phyloP scores from a whole-genome alignment of 169 alveolate species.

The Plasmodium ovale region DNA sequence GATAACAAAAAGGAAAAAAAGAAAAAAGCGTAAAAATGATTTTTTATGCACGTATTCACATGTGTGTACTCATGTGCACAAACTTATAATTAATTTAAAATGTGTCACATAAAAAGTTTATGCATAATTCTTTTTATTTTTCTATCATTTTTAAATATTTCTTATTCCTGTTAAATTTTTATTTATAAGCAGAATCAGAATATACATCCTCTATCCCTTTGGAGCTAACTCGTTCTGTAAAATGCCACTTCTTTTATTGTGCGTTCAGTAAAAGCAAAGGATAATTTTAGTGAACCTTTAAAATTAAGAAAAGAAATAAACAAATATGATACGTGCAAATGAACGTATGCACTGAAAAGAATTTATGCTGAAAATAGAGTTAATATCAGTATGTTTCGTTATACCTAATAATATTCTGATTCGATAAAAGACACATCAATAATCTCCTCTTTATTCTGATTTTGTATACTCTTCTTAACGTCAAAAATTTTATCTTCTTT shows the following conservation, averaged over 20 bases:
- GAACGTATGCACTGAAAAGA: background rate
- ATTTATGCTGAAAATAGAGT: background rate
- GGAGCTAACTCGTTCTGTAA: background rate
- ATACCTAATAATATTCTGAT: background rate
- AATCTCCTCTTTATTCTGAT: conserved; percentile 5
- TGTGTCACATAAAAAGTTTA: background rate
- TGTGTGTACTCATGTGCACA: too few species aligned
- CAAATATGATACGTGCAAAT: background rate
- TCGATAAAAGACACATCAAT: conserved; percentile 10
- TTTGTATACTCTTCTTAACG: background rate
- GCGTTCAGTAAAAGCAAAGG: background rate
- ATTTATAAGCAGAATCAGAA: background rate
- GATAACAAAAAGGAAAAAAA: background rate
- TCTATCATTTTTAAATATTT: too few species aligned
- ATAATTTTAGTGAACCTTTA: background rate
- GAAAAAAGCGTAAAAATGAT: background rate
- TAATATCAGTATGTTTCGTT: background rate
- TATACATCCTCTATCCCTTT: too few species aligned
- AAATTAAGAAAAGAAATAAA: too few species aligned
- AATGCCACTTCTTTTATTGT: too few species aligned
- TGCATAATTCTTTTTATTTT: background rate
- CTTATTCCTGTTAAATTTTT: background rate
- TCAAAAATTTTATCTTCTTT: background rate
- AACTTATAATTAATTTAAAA: too few species aligned
- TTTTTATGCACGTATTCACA: background rate